phyloP scores from a whole-genome alignment of 2,329 filamentous ascomycete species.

The Sporothrix globosa region DNA sequence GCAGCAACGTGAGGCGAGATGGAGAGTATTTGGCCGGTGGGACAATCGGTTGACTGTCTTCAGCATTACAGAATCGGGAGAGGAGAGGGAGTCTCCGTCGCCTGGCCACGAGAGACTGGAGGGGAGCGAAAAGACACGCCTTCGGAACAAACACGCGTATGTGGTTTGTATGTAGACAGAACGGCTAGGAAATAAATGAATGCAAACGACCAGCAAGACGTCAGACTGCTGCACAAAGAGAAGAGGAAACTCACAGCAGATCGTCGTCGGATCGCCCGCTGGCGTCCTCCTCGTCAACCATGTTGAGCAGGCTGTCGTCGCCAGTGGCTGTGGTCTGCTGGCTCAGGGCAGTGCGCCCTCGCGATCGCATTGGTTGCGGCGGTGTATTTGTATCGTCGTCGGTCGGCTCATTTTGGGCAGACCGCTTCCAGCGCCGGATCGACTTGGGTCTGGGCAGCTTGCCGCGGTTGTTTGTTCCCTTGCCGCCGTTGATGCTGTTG shows the following conservation, averaged over 20 bases:
- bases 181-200: background rate
- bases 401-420: slow-evolving; percentile 2
- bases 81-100: background rate
- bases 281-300: slow-evolving; percentile 23
- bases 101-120: background rate
- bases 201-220: background rate
- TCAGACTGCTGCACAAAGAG: background rate
- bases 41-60: background rate
- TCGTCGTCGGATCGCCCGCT: slow-evolving; percentile 25
- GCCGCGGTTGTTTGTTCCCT: background rate
- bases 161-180: background rate
- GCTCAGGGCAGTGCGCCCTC: background rate
- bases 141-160: background rate
- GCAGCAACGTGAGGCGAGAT: background rate
- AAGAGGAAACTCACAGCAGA: slow-evolving; percentile 19
- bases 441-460: slow-evolving; percentile 19
- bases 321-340: slow-evolving; percentile 20
- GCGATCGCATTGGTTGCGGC: slow-evolving; percentile 10
- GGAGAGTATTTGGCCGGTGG: background rate
- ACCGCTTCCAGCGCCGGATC: slow-evolving; percentile 23
- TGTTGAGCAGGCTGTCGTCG: slow-evolving; percentile 27
- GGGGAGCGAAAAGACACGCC: background rate
- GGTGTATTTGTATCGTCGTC: background rate
- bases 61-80: background rate
- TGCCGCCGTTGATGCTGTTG: slow-evolving; percentile 21